Base-by-base conservation (phyloP, 352 stramenopile genomes). In the Phytophthora nicotianae region DNA sequence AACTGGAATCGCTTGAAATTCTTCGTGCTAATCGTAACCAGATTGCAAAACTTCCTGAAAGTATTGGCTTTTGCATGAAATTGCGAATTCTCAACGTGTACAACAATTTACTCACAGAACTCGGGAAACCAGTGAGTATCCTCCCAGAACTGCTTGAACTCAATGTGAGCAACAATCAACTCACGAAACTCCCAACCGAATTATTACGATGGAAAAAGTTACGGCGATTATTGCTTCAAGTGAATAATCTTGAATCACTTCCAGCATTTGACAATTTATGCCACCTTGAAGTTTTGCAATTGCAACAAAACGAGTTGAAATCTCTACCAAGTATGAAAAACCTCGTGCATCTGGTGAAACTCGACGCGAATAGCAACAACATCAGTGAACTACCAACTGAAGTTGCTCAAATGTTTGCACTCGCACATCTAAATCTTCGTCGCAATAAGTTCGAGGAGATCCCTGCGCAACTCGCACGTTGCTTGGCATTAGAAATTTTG, bases 331-430 rank as follows among this genome's bases (percentile, higher is more conserved):
- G 56, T 42, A 89, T 93, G 80, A 69, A 79, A 21, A 86, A 77
- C 11, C 66, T 91, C 26, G 68, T 79, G 5, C 68, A 78, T 24
- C 52, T 96, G 26, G 81, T 86, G 48, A 93, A 88, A 65, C 79
- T 96, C 8, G 87, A 96, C 50, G 70, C 89, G 27, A 90, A 84
- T 50, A 88, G 71, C 38, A 95, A 96, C 60, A 67, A 68, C 35
- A 84, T 95, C 55, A 38, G 56, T 1, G 46, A 62, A 6, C 66
- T 93, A 5, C 82, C 87, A 4, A 4, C 29, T 9, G 37, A 64
- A 11, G 68, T 95, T 14, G 58, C 78, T 48, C 68, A 75, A 46
- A 84, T 95, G 74, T 67, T 70, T 19, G 64, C 79, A 20, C 78
- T 95, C 11, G 69, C 68, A 26, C 74, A 93, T 60, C 49, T 95